Evolutionary conservation across 352 stramenopile species (phyloP).

Genomic region (Globisporangium lucens): DNA sequence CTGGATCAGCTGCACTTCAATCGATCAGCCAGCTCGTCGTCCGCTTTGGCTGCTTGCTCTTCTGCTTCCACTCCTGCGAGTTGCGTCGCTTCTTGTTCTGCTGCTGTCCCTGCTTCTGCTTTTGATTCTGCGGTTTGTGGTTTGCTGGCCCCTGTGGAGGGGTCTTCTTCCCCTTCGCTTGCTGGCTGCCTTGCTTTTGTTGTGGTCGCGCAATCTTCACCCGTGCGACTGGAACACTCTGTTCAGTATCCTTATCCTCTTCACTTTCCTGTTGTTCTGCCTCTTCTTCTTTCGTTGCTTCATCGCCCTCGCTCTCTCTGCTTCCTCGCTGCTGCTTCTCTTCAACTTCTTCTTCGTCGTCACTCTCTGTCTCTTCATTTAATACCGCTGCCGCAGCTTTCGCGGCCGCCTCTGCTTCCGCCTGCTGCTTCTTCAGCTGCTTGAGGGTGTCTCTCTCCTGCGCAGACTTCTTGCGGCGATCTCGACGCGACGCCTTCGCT

Average conservation of each 20-base stretch:
- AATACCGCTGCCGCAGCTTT: slow-evolving; percentile 20
- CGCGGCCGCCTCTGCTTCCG: slow-evolving; percentile 20
- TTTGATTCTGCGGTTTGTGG: slow-evolving; percentile 3
- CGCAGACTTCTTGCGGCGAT: slow-evolving; percentile 55
- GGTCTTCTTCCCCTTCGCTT: not conserved
- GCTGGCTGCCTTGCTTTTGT: not conserved
- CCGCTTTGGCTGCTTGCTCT: slow-evolving; percentile 12
- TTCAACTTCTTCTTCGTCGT: slow-evolving; percentile 3
- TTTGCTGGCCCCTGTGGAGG: not conserved
- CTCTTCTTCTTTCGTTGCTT: not conserved
- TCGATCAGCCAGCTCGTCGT: slow-evolving; percentile 9
- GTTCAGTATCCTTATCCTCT: not conserved
- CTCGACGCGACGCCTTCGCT: slow-evolving; percentile 54
- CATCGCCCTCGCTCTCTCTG: not conserved
- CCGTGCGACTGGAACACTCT: not conserved
- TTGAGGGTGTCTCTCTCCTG: slow-evolving; percentile 37
- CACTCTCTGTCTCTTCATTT: not conserved
- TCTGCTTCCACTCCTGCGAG: slow-evolving; percentile 7
- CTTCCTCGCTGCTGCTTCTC: not conserved
- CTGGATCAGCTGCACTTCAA: not conserved
- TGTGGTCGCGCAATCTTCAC: not conserved
- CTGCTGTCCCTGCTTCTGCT: not conserved
- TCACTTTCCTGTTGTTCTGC: slow-evolving; percentile 1
- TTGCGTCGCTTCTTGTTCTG: not conserved
- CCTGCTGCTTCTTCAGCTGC: slow-evolving; percentile 31